Evolutionary conservation across 441 rosid species (phyloP), one percentile per base, ranked within the genome.

Genomic region (Mallotus repandus): DNA sequence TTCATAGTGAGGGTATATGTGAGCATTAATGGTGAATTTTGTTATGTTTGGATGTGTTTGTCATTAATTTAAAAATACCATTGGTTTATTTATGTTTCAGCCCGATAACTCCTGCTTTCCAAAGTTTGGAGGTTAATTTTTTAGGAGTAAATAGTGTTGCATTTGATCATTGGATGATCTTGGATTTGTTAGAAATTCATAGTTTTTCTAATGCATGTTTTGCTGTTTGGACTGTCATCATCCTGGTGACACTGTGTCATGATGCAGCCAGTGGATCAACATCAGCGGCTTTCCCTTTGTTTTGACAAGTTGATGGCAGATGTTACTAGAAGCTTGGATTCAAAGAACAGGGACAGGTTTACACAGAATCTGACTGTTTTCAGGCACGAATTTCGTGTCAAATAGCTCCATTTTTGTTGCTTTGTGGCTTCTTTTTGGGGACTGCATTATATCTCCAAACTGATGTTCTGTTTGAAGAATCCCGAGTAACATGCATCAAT

Each of bases 291-390:
- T 18, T 89, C 92, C 9, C 69, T 80, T 48, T 90, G 98, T 79
- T 96, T 96, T 52, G 98, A 94, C 86, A 89, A 82, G 76, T 90
- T 96, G 80, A 94, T 96, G 99, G 77, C 87, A 21, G 97, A 96
- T 85, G 94, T 96, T 46, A 89, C 86, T 29, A 88, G 95, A 76
- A 86, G 97, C 75, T 73, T 94, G 77, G 98, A 96, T 79, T 87
- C 98, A 43, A 94, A 90, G 89, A 96, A 96, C 90, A 87, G 96
- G 81, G 99, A 96, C 81, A 91, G 89, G 80, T 96, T 94, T 84
- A 94, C 96, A 73, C 99, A 96, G 85, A 92, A 89, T 78, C 80
- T 96, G 74, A 89, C 89, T 29, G 80, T 88, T 56, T 94, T 94
- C 86, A 85, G 99, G 84, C 87, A 89, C 32, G 99, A 96, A 78